Percentiles rank a stretch among this genome's conserved stretches.
These are phyloP conservation scores for Exophiala xenobiotica DNA, from an alignment of 2,329 filamentous ascomycete species.

Conservation along the genomic window DNA sequence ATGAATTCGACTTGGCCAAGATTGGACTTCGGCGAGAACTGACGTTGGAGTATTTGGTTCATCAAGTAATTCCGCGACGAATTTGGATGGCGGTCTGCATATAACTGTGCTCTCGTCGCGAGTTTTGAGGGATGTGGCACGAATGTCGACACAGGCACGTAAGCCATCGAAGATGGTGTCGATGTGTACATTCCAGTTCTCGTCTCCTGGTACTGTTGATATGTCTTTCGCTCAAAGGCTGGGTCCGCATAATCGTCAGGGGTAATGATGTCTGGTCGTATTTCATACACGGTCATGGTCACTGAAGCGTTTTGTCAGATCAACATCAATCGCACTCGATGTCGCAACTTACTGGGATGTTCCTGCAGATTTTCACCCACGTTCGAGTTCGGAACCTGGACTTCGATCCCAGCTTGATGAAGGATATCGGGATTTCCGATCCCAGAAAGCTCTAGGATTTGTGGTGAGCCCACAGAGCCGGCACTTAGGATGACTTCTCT, in stretches of 20 bases:
- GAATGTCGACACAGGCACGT: neutral
- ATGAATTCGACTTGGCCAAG: neutral
- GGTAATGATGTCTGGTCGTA: neutral
- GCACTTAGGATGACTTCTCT: slow-evolving; percentile 61
- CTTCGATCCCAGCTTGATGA: slow-evolving; percentile 29
- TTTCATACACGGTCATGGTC: neutral
- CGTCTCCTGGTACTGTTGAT: neutral
- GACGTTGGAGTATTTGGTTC: neutral
- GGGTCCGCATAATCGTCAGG: neutral
- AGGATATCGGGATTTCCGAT: slow-evolving; percentile 48
- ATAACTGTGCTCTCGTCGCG: neutral
- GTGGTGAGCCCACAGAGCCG: slow-evolving; percentile 57
- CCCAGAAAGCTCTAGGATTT: slow-evolving; percentile 60
- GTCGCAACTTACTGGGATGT: too few species aligned
- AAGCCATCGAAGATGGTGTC: neutral
- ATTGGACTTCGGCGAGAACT: neutral
- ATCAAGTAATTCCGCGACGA: neutral
- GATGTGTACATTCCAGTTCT: neutral
- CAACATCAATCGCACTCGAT: too few species aligned
- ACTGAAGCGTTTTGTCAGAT: too few species aligned
- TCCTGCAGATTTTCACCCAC: slow-evolving; percentile 54
- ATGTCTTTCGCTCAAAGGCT: neutral
- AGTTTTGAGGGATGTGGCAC: neutral
- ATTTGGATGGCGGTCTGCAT: neutral
- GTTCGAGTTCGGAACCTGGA: slow-evolving; percentile 35